Percentiles rank a stretch among this genome's conserved stretches.
Conservation (phyloP, 129 eudicot species). For the Pseudognaphalium luteoalbum region DNA sequence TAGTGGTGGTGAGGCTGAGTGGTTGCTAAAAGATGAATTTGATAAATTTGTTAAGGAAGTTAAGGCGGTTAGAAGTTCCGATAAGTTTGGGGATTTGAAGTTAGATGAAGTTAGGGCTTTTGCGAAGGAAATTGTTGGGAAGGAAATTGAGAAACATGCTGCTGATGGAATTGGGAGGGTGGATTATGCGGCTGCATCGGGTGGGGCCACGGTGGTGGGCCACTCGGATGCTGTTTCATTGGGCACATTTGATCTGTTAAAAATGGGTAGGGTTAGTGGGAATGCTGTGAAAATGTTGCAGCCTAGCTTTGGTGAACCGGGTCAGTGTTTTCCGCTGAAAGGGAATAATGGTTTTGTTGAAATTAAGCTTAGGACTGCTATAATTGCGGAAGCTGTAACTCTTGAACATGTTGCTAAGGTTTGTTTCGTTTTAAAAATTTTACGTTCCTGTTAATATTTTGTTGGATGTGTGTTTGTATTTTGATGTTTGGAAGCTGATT, state of each 20-base stretch:
- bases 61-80: conserved; percentile 19
- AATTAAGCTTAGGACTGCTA: conserved; percentile 55
- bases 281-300: conserved; percentile 55
- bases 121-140: conserved; percentile 54
- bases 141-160: conserved; percentile 68
- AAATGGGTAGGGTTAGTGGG: conserved; percentile 25
- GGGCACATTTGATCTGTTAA: conserved; percentile 20
- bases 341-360: conserved; percentile 66
- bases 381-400: conserved; percentile 66
- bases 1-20: conserved; percentile 12
- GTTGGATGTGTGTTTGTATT: neutral
- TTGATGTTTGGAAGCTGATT: neutral
- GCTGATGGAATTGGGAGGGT: conserved; percentile 76
- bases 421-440: neutral
- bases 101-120: conserved; percentile 48
- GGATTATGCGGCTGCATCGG: conserved; percentile 60
- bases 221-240: conserved; percentile 47
- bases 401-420: conserved; percentile 81
- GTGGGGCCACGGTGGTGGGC: conserved; percentile 50
- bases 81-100: conserved; percentile 26
- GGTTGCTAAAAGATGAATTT: conserved; percentile 49
- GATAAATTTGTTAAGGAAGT: conserved; percentile 41
- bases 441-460: neutral
- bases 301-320: conserved; percentile 86
- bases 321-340: conserved; percentile 66